Conservation (phyloP, 202 grass and related monocot species). For the Cymbopogon flexuosus region DNA sequence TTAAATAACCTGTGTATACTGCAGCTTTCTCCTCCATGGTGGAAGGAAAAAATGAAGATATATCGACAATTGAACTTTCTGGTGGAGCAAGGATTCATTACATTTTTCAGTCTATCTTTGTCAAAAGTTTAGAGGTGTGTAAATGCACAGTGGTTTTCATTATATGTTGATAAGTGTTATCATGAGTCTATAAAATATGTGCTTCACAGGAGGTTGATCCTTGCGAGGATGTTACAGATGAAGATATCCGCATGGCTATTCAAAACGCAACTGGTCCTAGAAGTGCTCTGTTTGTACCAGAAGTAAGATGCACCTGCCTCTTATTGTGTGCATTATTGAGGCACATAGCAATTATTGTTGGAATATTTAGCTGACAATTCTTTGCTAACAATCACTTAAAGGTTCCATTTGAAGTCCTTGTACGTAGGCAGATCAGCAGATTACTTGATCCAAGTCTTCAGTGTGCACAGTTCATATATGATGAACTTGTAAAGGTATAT, state of each 20-base stretch:
- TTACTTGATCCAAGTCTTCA: conserved; percentile 92
- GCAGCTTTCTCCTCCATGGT: conserved; percentile 91
- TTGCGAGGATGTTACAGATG: conserved; percentile 91
- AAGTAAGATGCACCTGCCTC: conserved; percentile 49
- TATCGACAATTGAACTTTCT: conserved; percentile 83
- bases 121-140: conserved; percentile 94
- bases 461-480: conserved; percentile 94
- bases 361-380: conserved; percentile 26
- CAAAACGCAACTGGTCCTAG: conserved; percentile 95
- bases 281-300: conserved; percentile 93
- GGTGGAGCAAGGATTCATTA: conserved; percentile 98
- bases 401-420: conserved; percentile 97
- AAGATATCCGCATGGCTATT: conserved; percentile 95
- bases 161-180: conserved; percentile 1
- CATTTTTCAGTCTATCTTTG: conserved; percentile 96
- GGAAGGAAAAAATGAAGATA: conserved; percentile 96
- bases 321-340: background rate
- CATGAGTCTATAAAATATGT: background rate
- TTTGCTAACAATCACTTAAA: conserved; percentile 25
- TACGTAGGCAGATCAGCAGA: conserved; percentile 87
- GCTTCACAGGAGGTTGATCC: conserved; percentile 83
- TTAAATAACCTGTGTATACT: conserved; percentile 26
- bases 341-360: background rate
- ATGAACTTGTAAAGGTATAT: conserved; percentile 84
- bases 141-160: background rate